phyloP scores from a whole-genome alignment of 352 stramenopile species.

The Globisporangium abappressorium region DNA sequence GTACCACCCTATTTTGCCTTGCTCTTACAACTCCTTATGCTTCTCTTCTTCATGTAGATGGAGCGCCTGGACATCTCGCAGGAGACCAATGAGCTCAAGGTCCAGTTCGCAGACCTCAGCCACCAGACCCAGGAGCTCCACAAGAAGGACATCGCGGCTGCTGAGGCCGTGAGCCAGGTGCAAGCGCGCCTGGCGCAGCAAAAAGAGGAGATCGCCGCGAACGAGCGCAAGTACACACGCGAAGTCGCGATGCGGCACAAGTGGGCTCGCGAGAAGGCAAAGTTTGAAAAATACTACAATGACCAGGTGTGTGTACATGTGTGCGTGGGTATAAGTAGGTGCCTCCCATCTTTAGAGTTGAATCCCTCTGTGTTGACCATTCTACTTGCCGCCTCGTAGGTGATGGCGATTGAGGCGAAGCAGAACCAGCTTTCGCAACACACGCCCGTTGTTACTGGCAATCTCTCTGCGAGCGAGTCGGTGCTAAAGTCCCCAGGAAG shows the following conservation, averaged over 20 bases:
- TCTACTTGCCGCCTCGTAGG: not conserved
- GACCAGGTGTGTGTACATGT: conserved; percentile 41
- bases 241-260: conserved; percentile 73
- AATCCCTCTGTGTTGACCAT: not conserved
- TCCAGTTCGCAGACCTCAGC: conserved; percentile 49
- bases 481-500: not conserved
- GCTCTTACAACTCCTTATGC: not conserved
- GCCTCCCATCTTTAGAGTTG: too few relatives aligned
- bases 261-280: conserved; percentile 74
- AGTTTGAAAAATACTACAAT: conserved; percentile 86
- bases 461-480: not conserved
- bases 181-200: conserved; percentile 64
- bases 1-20: not conserved
- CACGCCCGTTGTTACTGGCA: not conserved
- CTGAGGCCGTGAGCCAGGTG: conserved; percentile 67
- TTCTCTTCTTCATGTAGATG: conserved; percentile 18
- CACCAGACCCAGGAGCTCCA: conserved; percentile 74
- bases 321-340: not conserved
- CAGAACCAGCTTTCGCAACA: not conserved
- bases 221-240: conserved; percentile 56
- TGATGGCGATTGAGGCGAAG: conserved; percentile 13
- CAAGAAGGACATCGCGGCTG: conserved; percentile 71
- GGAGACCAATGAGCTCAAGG: conserved; percentile 64
- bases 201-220: conserved; percentile 64
- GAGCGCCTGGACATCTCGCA: conserved; percentile 51